These are phyloP conservation scores for Magnolia changhungtana DNA, from an alignment of 164 flowering plant species.

Conservation along the genomic window DNA sequence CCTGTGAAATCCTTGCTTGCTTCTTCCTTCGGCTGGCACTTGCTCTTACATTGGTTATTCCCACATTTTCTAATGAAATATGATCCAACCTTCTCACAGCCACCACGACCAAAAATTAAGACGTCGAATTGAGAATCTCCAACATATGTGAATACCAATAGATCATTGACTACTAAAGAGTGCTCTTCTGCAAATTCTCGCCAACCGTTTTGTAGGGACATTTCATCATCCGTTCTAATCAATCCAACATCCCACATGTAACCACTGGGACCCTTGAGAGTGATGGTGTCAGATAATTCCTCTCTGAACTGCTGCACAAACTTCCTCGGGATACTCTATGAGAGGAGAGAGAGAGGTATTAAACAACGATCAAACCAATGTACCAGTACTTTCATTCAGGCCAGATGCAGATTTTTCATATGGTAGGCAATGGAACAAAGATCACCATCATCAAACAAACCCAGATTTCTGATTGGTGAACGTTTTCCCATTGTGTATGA, in stretches of 20 bases:
- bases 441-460: too few relatives aligned
- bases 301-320: conserved; percentile 23
- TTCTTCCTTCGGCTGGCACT: neutral
- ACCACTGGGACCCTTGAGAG: conserved; percentile 3
- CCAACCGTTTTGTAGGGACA: conserved; percentile 32
- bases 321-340: conserved; percentile 9
- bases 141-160: conserved; percentile 31
- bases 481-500: too few relatives aligned
- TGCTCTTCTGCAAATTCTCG: conserved; percentile 25
- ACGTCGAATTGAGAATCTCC: conserved; percentile 32
- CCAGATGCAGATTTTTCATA: too few relatives aligned
- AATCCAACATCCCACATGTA: conserved; percentile 1
- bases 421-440: too few relatives aligned
- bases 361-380: neutral
- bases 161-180: conserved; percentile 22
- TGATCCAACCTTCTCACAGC: conserved; percentile 17
- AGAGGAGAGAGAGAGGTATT: neutral
- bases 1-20: neutral
- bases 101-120: conserved; percentile 28
- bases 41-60: neutral
- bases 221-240: conserved; percentile 5
- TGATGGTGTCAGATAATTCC: neutral
- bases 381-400: neutral
- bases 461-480: too few relatives aligned
- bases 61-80: neutral